phyloP scores from a whole-genome alignment of 495 filamentous ascomycete genomes.

The Xylaria venustula region DNA sequence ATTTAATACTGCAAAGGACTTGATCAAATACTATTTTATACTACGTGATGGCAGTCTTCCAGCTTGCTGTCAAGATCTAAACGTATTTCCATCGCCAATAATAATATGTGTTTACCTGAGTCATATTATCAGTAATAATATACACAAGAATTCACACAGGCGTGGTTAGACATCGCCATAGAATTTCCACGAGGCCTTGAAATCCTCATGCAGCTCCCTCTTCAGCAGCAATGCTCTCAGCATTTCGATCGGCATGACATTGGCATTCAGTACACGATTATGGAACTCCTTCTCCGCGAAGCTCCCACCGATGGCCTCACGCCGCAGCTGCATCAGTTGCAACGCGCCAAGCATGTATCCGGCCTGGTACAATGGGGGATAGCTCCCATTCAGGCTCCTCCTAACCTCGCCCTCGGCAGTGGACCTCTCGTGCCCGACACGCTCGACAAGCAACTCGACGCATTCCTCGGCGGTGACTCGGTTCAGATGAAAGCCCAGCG shows the following conservation, averaged over 20 bases:
- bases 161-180: constrained; percentile 16
- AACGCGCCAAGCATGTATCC: constrained; percentile 54
- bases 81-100: no score
- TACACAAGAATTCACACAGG: no score
- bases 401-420: constrained; percentile 57
- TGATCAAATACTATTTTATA: no score
- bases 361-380: constrained; percentile 51
- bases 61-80: no score
- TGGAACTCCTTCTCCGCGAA: constrained; percentile 50
- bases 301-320: constrained; percentile 30
- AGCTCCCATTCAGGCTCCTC: constrained; percentile 45
- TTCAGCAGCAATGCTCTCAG: constrained; percentile 43
- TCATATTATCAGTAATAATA: no score
- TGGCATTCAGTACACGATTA: constrained; percentile 42
- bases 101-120: no score
- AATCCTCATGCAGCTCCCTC: constrained; percentile 30
- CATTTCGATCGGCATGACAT: constrained; percentile 54
- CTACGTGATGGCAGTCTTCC: no score
- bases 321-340: constrained; percentile 42
- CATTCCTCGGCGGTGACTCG: constrained; percentile 45
- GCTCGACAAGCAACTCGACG: constrained; percentile 44
- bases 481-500: constrained; percentile 50
- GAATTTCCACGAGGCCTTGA: constrained; percentile 33
- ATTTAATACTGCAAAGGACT: no score
- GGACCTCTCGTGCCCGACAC: constrained; percentile 51